Evolutionary conservation across 1,284 basidiomycete genomes (phyloP).

Genomic region (Ceratobasidium sp.): DNA sequence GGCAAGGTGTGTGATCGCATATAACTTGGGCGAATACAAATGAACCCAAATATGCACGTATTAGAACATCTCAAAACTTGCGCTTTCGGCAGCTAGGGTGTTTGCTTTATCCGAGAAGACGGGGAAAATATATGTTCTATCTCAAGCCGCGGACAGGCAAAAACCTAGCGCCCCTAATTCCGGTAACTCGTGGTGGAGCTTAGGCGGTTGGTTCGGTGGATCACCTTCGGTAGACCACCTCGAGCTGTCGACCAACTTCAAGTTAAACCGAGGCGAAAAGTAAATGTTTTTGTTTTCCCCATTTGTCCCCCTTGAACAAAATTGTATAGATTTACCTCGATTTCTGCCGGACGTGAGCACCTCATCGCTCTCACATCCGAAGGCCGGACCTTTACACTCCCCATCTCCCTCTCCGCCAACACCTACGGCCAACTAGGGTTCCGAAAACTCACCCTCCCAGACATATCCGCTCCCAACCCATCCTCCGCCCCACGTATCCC

Average conservation of each 20-base stretch:
- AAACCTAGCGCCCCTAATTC: constrained; percentile 45
- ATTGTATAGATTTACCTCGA: constrained; percentile 69
- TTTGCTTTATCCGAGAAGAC: constrained; percentile 75
- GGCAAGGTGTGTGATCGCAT: constrained; percentile 69
- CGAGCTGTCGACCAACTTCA: constrained; percentile 61
- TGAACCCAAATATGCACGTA: neutral
- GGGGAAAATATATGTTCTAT: constrained; percentile 77
- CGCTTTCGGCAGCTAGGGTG: constrained; percentile 69
- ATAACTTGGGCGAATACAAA: neutral
- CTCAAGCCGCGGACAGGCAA: constrained; percentile 60
- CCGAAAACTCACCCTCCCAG: constrained; percentile 65
- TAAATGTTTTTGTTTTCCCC: constrained; percentile 49
- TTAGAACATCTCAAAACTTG: constrained; percentile 73
- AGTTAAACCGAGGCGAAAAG: constrained; percentile 65
- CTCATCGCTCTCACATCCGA: constrained; percentile 85
- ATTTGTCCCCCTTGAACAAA: neutral
- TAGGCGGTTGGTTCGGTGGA: constrained; percentile 51
- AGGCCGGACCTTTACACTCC: constrained; percentile 84
- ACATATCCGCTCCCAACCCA: constrained; percentile 52
- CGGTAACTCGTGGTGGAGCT: constrained; percentile 50
- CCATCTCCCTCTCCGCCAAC: constrained; percentile 83
- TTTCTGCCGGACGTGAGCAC: constrained; percentile 82
- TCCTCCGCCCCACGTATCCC: constrained; percentile 56
- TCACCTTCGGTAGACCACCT: constrained; percentile 56
- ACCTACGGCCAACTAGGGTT: constrained; percentile 86